phyloP scores from a whole-genome alignment of 129 eudicot genomes.

The Logfia minima region DNA sequence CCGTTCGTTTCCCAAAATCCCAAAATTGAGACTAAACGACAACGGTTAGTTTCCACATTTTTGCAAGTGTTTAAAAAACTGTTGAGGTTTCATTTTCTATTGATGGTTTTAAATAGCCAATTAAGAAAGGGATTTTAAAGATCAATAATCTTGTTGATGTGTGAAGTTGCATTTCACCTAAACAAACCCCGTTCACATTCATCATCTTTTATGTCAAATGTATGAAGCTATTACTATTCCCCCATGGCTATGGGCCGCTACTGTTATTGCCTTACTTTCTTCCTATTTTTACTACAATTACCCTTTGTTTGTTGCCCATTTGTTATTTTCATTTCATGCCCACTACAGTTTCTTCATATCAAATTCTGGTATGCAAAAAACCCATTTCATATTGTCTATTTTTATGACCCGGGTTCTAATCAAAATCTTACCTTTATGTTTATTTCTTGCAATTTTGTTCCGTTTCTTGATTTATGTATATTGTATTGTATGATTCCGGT shows the following conservation, averaged over 20 bases:
- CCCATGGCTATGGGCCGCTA: conserved; percentile 31
- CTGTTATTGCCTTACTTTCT: not conserved
- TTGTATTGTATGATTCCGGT: not conserved
- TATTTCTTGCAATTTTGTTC: not conserved
- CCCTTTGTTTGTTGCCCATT: not conserved
- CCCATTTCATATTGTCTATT: conserved; percentile 3
- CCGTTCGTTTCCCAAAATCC: too few relatives aligned
- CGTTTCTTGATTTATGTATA: not conserved
- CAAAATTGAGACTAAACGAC: too few relatives aligned
- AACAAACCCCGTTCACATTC: conserved; percentile 6
- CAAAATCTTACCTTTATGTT: not conserved
- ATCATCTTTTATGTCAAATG: conserved; percentile 8
- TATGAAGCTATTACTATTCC: conserved; percentile 11
- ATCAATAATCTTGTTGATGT: conserved; percentile 22
- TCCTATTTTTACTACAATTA: conserved; percentile 13
- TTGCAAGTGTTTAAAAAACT: too few relatives aligned
- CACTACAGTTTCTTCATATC: conserved; percentile 8
- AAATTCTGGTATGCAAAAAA: conserved; percentile 19
- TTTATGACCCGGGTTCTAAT: not conserved
- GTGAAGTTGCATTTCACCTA: conserved; percentile 35
- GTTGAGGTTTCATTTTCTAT: too few relatives aligned
- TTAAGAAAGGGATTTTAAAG: not conserved
- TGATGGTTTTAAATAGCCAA: not conserved
- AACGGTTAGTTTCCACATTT: too few relatives aligned
- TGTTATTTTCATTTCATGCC: not conserved